Base-by-base conservation (phyloP, 2,329 filamentous ascomycete genomes). In the Ophiobolus disseminans region DNA sequence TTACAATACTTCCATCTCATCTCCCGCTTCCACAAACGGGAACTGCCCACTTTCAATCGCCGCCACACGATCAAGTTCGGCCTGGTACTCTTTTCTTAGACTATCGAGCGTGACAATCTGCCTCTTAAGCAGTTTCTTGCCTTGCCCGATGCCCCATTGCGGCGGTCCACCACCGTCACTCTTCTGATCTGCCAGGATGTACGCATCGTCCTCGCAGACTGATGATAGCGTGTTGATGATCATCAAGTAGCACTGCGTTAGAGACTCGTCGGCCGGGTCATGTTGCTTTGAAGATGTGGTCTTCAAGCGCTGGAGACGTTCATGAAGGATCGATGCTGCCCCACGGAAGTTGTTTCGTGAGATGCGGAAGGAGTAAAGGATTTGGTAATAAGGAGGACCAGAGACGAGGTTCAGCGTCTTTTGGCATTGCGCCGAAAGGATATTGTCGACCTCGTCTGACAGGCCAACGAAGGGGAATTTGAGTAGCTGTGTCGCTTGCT, bases 191-290 rank as follows among this genome's bases (percentile, higher is more conserved):
- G 82, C 80, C 16, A 86, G 75, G n/a, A 96, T 84, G 83, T 95
- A 99, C 1, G 87, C 88, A 65, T 96, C 89, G 54, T 90, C 85
- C 48, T 86, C 79, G 39, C 89, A 86, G 31, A 97, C 91, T 56
- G 91, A 96, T 58, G 89, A 90, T 52, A 99, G 79, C 1, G 91
- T 87, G 70, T 99, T 99, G 76, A 99, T 96, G 35, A 99, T 82
- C 53, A 91, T 82, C n/a, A 97, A 78, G 63, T 96, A 94, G 65
- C 90, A 88, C 60, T 89, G 84, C 37, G 87, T 86, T 23, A 86
- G 67, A 28, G 79, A 79, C 49, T 82, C 80, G 53, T 82, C 82
- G 37, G 80, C 76, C 1, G 77, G 75, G 49, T 69, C 58, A 66
- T 75, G 61, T 52, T 72, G 50, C 53, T 69, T 68, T 17, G 72